phyloP scores from a whole-genome alignment of 1,284 basidiomycete genomes.

The Ganoderma boninense region DNA sequence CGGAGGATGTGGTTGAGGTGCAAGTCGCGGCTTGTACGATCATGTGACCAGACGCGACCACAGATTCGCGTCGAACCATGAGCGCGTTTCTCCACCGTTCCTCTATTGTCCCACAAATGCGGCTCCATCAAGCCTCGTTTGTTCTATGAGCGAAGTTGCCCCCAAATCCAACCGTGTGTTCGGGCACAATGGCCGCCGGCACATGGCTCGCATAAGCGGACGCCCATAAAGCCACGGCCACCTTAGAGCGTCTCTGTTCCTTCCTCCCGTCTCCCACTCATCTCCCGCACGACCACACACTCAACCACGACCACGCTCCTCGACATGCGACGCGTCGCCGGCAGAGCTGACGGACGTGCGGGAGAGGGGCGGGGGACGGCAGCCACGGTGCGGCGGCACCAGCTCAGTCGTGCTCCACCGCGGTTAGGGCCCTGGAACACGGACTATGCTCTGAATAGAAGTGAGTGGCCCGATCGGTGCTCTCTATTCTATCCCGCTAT shows the following conservation, averaged over 20 bases:
- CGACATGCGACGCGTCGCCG: background rate
- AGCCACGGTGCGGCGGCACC: background rate
- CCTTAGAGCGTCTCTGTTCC: background rate
- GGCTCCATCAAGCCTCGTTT: background rate
- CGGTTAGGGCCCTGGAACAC: background rate
- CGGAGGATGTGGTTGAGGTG: background rate
- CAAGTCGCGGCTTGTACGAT: background rate
- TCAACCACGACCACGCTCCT: background rate
- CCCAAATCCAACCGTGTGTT: background rate
- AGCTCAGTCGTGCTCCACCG: background rate
- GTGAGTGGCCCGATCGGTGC: background rate
- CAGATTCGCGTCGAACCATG: background rate
- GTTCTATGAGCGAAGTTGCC: background rate
- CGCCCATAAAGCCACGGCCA: background rate
- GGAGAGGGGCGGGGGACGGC: background rate
- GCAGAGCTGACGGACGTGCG: background rate
- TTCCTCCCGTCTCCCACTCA: background rate
- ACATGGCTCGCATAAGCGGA: background rate
- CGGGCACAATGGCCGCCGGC: background rate
- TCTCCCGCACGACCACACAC: background rate
- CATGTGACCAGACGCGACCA: constrained; percentile 1
- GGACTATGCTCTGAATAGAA: background rate
- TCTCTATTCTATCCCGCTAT: background rate
- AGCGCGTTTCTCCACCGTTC: background rate
- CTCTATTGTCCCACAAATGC: background rate